Percentiles rank a stretch among this genome's conserved stretches.
These are phyloP conservation scores for Takashimella tepidaria DNA, from an alignment of 1,284 basidiomycete genomes.

Conservation along the genomic window DNA sequence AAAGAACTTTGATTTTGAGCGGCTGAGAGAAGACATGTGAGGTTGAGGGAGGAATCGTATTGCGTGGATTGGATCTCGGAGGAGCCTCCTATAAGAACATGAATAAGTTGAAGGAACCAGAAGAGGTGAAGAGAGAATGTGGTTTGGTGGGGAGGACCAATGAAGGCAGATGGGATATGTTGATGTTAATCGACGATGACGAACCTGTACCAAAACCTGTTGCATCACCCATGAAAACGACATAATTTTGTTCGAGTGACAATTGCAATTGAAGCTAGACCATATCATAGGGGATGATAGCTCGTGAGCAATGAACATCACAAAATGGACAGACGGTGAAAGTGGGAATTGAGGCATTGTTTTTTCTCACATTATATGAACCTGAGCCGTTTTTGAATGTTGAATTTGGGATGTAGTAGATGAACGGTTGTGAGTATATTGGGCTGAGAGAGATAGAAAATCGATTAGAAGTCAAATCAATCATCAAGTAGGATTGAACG, in stretches of 20 bases:
- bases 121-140: background rate
- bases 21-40: constrained; percentile 23
- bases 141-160: background rate
- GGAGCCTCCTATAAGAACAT: constrained; percentile 58
- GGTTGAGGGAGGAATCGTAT: constrained; percentile 13
- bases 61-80: constrained; percentile 21
- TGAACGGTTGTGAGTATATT: constrained; percentile 23
- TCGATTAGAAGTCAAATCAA: background rate
- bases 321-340: no score
- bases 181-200: background rate
- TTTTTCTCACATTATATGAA: constrained; percentile 8
- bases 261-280: constrained; percentile 25
- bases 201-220: constrained; percentile 22
- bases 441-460: constrained; percentile 15
- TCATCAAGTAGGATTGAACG: no score
- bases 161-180: background rate
- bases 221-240: constrained; percentile 28
- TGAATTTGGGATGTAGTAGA: constrained; percentile 28
- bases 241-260: constrained; percentile 18
- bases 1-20: constrained; percentile 17
- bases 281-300: no score
- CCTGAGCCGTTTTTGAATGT: constrained; percentile 12
- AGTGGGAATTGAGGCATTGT: no score
- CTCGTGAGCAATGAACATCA: constrained; percentile 3
- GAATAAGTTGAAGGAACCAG: constrained; percentile 60